These are phyloP conservation scores for Trichoderma sp. DNA, from an alignment of 2,329 filamentous ascomycete genomes.

Conservation along the genomic window DNA sequence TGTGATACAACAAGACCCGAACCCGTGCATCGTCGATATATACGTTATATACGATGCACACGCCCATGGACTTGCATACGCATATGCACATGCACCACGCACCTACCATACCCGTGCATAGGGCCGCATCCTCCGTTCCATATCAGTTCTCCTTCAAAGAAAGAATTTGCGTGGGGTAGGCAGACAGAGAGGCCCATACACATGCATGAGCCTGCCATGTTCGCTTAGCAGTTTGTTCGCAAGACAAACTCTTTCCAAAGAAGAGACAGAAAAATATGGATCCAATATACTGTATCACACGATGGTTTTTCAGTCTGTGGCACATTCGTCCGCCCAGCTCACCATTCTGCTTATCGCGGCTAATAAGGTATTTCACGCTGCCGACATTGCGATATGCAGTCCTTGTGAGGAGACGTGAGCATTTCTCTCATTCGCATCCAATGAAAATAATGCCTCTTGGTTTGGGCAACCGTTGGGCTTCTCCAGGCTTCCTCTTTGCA, in stretches of 20 bases:
- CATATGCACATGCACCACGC: neutral
- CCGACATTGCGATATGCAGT: neutral
- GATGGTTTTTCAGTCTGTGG: neutral
- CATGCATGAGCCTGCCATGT: neutral
- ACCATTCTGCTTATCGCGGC: neutral
- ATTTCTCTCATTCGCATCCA: neutral
- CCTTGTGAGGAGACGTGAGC: neutral
- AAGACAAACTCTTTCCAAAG: neutral
- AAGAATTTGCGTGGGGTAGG: neutral
- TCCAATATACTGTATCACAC: neutral
- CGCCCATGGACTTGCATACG: neutral
- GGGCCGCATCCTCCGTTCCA: neutral
- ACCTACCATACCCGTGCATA: neutral
- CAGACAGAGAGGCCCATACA: neutral
- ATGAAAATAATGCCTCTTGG: neutral
- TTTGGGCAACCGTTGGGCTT: conserved; percentile 14
- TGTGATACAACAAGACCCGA: neutral
- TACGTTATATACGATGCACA: neutral
- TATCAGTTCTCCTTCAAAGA: neutral
- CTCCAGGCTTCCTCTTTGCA: neutral
- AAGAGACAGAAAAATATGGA: neutral
- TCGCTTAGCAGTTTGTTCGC: neutral
- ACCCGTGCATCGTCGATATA: neutral
- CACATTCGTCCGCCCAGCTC: neutral
- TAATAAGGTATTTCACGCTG: neutral